These are phyloP conservation scores for Laguncularia racemosa DNA, from an alignment of 345 rosid genomes.

Conservation along the genomic window DNA sequence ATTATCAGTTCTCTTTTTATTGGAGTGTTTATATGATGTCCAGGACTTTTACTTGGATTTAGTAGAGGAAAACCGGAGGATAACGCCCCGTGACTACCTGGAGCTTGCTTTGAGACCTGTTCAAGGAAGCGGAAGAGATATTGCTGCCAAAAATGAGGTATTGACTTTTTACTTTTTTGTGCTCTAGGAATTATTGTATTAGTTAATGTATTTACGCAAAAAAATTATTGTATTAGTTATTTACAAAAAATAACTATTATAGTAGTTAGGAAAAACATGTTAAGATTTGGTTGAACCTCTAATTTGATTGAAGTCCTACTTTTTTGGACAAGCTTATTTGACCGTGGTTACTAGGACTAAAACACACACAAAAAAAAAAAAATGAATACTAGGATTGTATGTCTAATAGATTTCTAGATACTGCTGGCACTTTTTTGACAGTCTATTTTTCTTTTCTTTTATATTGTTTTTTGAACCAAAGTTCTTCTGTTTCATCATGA, in stretches of 20 bases:
- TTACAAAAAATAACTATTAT: too few species aligned
- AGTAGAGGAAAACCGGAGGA: slow-evolving; percentile 73
- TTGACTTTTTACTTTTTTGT: slow-evolving; percentile 4
- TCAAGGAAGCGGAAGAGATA: slow-evolving; percentile 73
- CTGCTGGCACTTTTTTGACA: neutral
- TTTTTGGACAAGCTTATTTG: too few species aligned
- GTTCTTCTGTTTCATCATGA: too few species aligned
- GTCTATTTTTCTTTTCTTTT: neutral
- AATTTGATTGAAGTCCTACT: too few species aligned
- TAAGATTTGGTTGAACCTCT: neutral
- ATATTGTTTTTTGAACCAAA: too few species aligned
- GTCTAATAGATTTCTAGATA: too few species aligned
- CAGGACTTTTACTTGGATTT: slow-evolving; percentile 95
- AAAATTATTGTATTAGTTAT: too few species aligned
- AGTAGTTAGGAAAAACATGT: too few species aligned
- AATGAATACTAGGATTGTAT: too few species aligned
- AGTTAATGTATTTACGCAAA: too few species aligned
- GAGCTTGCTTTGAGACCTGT: slow-evolving; percentile 88
- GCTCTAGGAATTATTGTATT: slow-evolving; percentile 1
- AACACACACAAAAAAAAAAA: too few species aligned
- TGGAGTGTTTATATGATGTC: slow-evolving; percentile 7
- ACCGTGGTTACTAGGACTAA: too few species aligned
- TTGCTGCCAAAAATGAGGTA: slow-evolving; percentile 94
- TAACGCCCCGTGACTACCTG: slow-evolving; percentile 90
- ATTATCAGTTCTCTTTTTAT: neutral